phyloP scores from a whole-genome alignment of 2,329 filamentous ascomycete species.

The Trichoderma endophyticum region DNA sequence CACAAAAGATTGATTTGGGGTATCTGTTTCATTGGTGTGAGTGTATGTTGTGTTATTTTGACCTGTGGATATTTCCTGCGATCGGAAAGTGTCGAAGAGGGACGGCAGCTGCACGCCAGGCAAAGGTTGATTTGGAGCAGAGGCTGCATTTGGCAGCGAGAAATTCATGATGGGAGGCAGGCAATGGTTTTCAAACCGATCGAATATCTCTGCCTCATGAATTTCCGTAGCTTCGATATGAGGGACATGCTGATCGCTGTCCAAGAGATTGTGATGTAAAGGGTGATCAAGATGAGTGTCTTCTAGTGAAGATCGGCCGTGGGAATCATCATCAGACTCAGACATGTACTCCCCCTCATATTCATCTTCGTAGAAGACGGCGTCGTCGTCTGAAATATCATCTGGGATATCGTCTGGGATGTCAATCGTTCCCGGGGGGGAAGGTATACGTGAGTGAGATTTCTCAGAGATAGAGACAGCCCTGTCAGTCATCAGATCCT shows the following conservation, averaged over 20 bases:
- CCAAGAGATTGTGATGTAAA: background rate
- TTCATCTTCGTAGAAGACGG: constrained; percentile 7
- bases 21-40: background rate
- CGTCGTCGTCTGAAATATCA: constrained; percentile 11
- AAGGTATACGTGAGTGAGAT: background rate
- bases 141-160: background rate
- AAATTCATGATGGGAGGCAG: constrained; percentile 5
- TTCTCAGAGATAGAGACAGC: background rate
- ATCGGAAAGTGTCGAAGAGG: background rate
- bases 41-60: background rate
- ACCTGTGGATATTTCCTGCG: background rate
- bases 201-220: constrained; percentile 3
- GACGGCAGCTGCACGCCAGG: constrained; percentile 9
- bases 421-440: constrained; percentile 5
- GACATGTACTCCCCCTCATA: constrained; percentile 5
- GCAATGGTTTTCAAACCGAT: constrained; percentile 8
- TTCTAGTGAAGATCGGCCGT: background rate
- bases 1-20: background rate
- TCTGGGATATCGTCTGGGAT: background rate
- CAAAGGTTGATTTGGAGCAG: background rate
- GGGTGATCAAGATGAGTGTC: background rate
- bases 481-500: background rate
- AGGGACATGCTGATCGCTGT: background rate
- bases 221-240: background rate
- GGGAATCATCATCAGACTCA: background rate